A percentile compares a stretch with the other conserved stretches of the same genome.
Evolutionary conservation across 441 rosid genomes (phyloP).

Genomic region (Erodium trifolium): DNA sequence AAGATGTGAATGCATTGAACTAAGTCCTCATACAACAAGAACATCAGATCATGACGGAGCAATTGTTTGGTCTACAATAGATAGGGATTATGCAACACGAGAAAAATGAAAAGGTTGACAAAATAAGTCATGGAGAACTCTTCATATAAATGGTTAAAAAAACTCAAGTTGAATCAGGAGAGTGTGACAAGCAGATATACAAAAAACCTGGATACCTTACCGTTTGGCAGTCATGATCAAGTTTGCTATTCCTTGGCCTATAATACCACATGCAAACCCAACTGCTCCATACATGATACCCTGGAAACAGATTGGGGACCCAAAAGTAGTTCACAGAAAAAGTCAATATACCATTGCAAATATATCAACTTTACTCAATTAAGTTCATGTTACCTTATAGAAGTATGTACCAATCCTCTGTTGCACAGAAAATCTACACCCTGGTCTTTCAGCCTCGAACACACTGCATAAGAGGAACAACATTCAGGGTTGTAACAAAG

Average conservation of each 20-base stretch:
- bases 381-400: slow-evolving; percentile 51
- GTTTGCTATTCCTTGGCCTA: slow-evolving; percentile 93
- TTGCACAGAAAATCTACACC: slow-evolving; percentile 57
- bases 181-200: no score
- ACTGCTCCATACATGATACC: slow-evolving; percentile 81
- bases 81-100: no score
- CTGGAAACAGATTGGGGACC: slow-evolving; percentile 27
- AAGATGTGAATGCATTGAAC: no score
- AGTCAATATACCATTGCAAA: background rate
- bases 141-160: no score
- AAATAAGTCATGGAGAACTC: no score
- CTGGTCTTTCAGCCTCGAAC: slow-evolving; percentile 95
- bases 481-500: background rate
- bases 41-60: no score
- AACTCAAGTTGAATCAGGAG: no score
- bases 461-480: slow-evolving; percentile 39
- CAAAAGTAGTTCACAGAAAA: background rate
- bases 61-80: no score
- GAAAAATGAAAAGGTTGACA: no score
- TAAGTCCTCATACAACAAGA: no score
- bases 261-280: slow-evolving; percentile 74
- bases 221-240: slow-evolving; percentile 81
- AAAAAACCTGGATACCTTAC: slow-evolving; percentile 23
- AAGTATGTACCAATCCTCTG: slow-evolving; percentile 85
- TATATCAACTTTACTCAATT: background rate